These are phyloP conservation scores for Terfezia claveryi DNA, from an alignment of 495 filamentous ascomycete genomes.

Conservation along the genomic window DNA sequence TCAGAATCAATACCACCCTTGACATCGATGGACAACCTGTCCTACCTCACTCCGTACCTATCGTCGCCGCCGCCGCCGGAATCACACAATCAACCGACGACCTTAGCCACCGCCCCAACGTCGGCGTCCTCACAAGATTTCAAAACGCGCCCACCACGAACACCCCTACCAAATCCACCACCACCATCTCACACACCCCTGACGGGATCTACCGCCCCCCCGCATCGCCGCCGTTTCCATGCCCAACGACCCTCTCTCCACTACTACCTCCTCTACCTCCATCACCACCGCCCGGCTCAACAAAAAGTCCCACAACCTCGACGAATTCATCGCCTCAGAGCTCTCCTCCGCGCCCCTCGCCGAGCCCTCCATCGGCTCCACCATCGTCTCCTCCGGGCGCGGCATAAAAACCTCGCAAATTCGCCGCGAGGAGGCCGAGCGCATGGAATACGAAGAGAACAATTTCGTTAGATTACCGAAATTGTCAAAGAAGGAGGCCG, in stretches of 20 bases:
- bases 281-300: conserved; percentile 21
- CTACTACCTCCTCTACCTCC: conserved; percentile 27
- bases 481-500: conserved; percentile 52
- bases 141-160: conserved; percentile 13
- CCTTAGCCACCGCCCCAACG: conserved; percentile 46
- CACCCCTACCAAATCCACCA: conserved; percentile 14
- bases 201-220: conserved; percentile 64
- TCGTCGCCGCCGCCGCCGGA: background rate
- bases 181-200: conserved; percentile 11
- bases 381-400: conserved; percentile 48
- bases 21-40: conserved; percentile 20
- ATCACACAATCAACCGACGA: conserved; percentile 22
- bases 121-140: conserved; percentile 31
- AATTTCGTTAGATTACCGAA: conserved; percentile 70
- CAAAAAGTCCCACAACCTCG: conserved; percentile 48
- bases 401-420: conserved; percentile 49
- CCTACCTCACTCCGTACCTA: background rate
- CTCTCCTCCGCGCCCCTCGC: conserved; percentile 55
- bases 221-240: conserved; percentile 56
- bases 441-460: conserved; percentile 58
- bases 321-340: conserved; percentile 67
- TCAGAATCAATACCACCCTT: conserved; percentile 19
- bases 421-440: conserved; percentile 45
- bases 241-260: conserved; percentile 26
- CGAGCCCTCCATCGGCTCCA: conserved; percentile 65